A percentile compares a stretch with the other conserved stretches of the same genome.
Conservation (phyloP, 768 basidiomycete species). For the Boletales sp. region DNA sequence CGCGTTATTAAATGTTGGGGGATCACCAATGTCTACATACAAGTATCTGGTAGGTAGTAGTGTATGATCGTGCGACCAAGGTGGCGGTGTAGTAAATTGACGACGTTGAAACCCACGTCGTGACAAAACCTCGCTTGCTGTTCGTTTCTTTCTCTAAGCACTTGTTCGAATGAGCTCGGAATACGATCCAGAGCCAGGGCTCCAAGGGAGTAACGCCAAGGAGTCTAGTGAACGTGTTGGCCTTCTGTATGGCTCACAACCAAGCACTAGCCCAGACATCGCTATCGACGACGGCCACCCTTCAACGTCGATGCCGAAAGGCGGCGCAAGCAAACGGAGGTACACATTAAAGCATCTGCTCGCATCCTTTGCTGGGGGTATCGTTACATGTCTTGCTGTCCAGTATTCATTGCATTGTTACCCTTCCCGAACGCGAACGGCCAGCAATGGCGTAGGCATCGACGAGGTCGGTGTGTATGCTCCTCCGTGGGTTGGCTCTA, state of each 20-base stretch:
- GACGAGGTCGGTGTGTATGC: conserved; percentile 42
- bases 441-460: neutral
- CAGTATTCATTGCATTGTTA: conserved; percentile 44
- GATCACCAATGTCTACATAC: no score
- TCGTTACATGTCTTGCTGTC: conserved; percentile 45
- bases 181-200: conserved; percentile 42
- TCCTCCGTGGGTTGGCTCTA: conserved; percentile 69
- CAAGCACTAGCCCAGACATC: neutral
- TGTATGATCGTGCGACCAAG: no score
- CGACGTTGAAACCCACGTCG: no score
- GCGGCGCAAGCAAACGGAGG: neutral
- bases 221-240: conserved; percentile 30
- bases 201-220: neutral
- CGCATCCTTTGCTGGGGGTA: conserved; percentile 53
- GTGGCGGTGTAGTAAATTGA: no score
- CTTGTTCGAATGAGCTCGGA: conserved; percentile 8
- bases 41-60: no score
- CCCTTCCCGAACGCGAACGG: conserved; percentile 22
- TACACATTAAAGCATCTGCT: conserved; percentile 35
- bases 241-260: conserved; percentile 31
- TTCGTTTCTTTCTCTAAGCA: no score
- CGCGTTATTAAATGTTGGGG: no score
- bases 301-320: neutral
- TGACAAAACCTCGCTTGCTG: no score
- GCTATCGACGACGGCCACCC: conserved; percentile 2